Evolutionary conservation across 441 rosid genomes (phyloP).

Genomic region (Kokia cookei): DNA sequence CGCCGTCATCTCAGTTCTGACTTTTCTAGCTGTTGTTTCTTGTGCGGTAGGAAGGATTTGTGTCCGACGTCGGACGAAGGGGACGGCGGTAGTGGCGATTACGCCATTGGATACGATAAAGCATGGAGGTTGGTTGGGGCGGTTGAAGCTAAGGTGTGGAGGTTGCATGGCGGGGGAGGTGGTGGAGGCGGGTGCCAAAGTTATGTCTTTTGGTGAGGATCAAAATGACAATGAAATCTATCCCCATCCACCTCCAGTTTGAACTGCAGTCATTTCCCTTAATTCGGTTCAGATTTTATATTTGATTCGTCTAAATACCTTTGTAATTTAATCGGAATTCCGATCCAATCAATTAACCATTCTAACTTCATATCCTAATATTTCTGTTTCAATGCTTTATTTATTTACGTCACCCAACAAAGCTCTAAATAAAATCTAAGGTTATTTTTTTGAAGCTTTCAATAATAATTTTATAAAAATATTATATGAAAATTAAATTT

Average conservation of each 20-base stretch:
- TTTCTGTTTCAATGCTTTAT: no score
- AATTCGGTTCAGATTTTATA: neutral
- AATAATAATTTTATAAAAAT: no score
- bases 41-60: conserved; percentile 54
- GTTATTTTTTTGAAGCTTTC: no score
- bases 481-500: no score
- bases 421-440: no score
- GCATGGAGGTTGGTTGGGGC: conserved; percentile 29
- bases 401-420: no score
- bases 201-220: conserved; percentile 23
- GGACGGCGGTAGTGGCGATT: conserved; percentile 1
- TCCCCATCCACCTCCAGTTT: neutral
- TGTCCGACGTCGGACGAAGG: conserved; percentile 16
- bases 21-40: conserved; percentile 48
- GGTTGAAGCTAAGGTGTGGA: conserved; percentile 33
- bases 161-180: conserved; percentile 34
- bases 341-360: no score
- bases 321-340: no score
- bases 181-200: conserved; percentile 46
- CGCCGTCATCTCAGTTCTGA: conserved; percentile 50
- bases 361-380: no score
- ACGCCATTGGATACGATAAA: conserved; percentile 29
- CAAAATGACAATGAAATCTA: neutral
- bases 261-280: neutral
- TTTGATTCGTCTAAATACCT: neutral